Evolutionary conservation across 768 basidiomycete species (phyloP).

Genomic region (Clathrus columnatus): DNA sequence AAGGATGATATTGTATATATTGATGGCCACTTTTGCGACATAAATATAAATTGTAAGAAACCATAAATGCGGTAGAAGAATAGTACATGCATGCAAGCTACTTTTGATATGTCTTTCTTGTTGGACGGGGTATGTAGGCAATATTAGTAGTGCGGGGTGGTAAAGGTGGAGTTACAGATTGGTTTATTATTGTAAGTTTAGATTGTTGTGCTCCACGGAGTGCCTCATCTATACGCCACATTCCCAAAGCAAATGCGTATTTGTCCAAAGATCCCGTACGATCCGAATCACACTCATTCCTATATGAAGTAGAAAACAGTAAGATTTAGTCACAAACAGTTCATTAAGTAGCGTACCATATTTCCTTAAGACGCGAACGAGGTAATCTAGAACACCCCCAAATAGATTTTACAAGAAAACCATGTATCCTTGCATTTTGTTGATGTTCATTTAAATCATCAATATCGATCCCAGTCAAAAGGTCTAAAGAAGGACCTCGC

Average conservation of each 20-base stretch:
- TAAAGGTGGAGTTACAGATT: background rate
- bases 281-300: constrained; percentile 62
- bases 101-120: no score
- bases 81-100: no score
- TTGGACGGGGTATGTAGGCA: constrained; percentile 1
- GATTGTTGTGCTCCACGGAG: constrained; percentile 48
- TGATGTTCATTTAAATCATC: constrained; percentile 30
- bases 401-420: constrained; percentile 45
- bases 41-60: no score
- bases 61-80: no score
- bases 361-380: constrained; percentile 41
- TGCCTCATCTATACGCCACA: constrained; percentile 85
- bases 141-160: background rate
- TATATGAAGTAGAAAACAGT: constrained; percentile 20
- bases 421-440: constrained; percentile 44
- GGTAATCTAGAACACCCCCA: constrained; percentile 58
- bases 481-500: constrained; percentile 63
- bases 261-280: constrained; percentile 50
- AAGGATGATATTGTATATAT: no score
- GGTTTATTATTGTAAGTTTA: background rate
- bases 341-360: constrained; percentile 45
- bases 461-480: constrained; percentile 30
- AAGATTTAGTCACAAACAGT: background rate
- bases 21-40: no score
- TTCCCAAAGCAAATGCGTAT: constrained; percentile 63